phyloP scores from a whole-genome alignment of 2,329 filamentous ascomycete genomes.

The Pseudocercospora crystallina region DNA sequence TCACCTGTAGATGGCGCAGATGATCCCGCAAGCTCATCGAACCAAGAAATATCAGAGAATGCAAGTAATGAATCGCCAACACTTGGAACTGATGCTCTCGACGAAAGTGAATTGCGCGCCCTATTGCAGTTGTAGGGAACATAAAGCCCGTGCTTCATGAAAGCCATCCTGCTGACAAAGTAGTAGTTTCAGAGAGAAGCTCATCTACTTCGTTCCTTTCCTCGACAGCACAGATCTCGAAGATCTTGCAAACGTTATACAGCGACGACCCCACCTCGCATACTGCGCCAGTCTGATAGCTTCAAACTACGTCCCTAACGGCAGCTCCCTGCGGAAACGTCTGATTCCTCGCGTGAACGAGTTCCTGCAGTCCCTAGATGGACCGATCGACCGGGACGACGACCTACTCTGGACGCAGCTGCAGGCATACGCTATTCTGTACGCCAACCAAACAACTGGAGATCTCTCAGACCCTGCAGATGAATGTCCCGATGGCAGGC shows the following conservation, averaged over 20 bases:
- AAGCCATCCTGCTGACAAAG: too few species aligned
- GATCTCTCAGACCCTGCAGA: slow-evolving; percentile 2
- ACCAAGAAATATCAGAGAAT: too few species aligned
- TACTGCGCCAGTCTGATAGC: slow-evolving; percentile 1
- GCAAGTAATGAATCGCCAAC: too few species aligned
- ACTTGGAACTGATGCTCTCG: too few species aligned
- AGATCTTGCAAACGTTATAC: not conserved
- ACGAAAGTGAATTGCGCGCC: too few species aligned
- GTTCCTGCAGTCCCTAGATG: slow-evolving; percentile 3
- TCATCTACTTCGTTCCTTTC: not conserved
- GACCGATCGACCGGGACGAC: not conserved
- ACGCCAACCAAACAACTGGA: slow-evolving; percentile 2
- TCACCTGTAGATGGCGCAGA: too few species aligned
- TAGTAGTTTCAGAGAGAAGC: not conserved
- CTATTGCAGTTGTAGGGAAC: too few species aligned
- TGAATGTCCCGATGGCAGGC: not conserved
- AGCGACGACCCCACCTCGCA: not conserved
- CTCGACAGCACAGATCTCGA: slow-evolving; percentile 4
- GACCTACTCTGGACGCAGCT: slow-evolving; percentile 9
- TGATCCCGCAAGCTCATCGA: too few species aligned
- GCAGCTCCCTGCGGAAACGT: not conserved
- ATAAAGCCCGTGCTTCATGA: too few species aligned
- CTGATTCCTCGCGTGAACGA: slow-evolving; percentile 1
- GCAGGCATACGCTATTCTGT: slow-evolving; percentile 8
- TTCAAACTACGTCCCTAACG: slow-evolving; percentile 1